Base-by-base conservation (phyloP, 768 basidiomycete species). In the Tulasnella calospora region DNA sequence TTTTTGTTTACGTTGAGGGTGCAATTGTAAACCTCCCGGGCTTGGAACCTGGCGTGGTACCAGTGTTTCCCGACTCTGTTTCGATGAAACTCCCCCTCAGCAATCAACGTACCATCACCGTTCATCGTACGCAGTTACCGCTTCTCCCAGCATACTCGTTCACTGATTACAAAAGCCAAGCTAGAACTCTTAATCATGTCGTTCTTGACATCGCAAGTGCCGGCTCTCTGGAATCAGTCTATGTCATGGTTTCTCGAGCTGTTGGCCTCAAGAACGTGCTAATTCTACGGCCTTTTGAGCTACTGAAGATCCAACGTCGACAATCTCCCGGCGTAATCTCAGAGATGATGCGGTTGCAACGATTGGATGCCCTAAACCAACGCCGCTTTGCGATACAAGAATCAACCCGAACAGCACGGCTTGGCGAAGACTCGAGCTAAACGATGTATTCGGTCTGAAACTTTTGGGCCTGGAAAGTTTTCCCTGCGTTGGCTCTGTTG, bases 131-230 rank as follows among this genome's bases (percentile, higher is more conserved):
- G 13, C 67, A 69, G 17, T 3, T 69, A 2, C 67, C 67, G 6
- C 23, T 69, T 3, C 67, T 69, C 13, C 67, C 67, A 19, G 67
- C 67, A 3, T 69, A 69, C 23, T 4, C 67, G 15, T 19, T 33
- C 15, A 69, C 67, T 3, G 67, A 69, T 38, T 69, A 69, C 36
- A 69, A 69, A n/a, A 69, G 67, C 67, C 67, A 69, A 69, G 67
- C 15, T 7, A 15, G 23, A 19, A 69, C 15, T 7, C 23, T 69
- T 3, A 15, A 69, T 2, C 67, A 3, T n/a, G 67, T 69, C 3
- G 23, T 69, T 33, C 3, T 69, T 9, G 67, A 69, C 36, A 3
- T 69, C 2, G 67, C 27, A 23, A 69, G 67, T 19, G 36, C 67
- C 3, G 15, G 23, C 67, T n/a, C 10, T 3, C 27, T 69, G 13